A percentile compares a stretch with the other conserved stretches of the same genome.
These are phyloP conservation scores for Thielaviopsis cerberus DNA, from an alignment of 2,329 filamentous ascomycete genomes.

Conservation along the genomic window DNA sequence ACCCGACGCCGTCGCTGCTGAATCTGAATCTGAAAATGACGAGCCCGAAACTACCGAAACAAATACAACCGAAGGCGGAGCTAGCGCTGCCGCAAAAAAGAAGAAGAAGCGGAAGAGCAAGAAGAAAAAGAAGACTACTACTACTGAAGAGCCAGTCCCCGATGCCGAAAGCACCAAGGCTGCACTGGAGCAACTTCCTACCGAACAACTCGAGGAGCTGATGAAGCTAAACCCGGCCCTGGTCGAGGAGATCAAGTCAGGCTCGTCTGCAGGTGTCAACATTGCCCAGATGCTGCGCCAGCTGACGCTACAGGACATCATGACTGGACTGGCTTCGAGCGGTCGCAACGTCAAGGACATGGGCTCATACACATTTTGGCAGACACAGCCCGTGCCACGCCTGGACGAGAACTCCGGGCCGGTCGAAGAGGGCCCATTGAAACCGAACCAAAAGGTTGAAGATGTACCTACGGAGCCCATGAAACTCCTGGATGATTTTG, in stretches of 20 bases:
- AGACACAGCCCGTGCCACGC: conserved; percentile 82
- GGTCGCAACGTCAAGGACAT: conserved; percentile 91
- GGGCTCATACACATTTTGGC: conserved; percentile 97
- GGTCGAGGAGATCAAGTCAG: conserved; percentile 34
- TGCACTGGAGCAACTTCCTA: conserved; percentile 33
- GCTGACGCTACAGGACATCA: conserved; percentile 50
- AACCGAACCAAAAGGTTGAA: conserved; percentile 51
- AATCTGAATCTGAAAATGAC: conserved; percentile 26
- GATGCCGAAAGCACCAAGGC: conserved; percentile 26
- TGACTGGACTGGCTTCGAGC: conserved; percentile 55
- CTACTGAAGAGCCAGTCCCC: conserved; percentile 23
- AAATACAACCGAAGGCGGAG: conserved; percentile 20
- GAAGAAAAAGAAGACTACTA: conserved; percentile 46
- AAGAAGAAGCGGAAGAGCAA: conserved; percentile 42
- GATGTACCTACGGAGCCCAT: conserved; percentile 62
- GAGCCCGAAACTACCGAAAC: conserved; percentile 22
- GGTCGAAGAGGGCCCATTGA: conserved; percentile 66
- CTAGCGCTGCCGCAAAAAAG: conserved; percentile 16
- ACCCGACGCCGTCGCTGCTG: conserved; percentile 20
- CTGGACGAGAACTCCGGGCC: conserved; percentile 42
- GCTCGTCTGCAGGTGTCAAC: conserved; percentile 22
- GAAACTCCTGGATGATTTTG: conserved; percentile 62
- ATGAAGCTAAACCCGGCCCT: conserved; percentile 56
- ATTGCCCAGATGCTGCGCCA: conserved; percentile 38
- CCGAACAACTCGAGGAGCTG: conserved; percentile 44